Conservation (phyloP, 352 stramenopile genomes). For the Phytophthora pini region DNA sequence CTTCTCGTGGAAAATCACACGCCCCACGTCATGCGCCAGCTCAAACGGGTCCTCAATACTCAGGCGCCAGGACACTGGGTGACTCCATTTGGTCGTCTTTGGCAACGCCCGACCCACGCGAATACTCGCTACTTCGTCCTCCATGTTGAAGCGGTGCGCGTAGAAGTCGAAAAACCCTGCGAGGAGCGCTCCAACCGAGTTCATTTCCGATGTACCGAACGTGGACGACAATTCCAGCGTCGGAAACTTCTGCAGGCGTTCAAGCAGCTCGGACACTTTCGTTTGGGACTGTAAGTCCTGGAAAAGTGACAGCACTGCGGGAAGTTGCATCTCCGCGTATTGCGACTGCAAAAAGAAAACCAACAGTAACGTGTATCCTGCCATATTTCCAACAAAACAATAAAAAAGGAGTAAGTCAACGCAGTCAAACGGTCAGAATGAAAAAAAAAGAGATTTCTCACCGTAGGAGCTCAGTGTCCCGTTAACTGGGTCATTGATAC, state of each 20-base stretch:
- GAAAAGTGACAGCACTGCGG: conserved; percentile 54
- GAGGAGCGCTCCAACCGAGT: conserved; percentile 93
- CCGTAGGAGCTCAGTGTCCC: conserved; percentile 98
- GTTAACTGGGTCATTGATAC: conserved; percentile 97
- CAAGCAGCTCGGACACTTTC: conserved; percentile 86
- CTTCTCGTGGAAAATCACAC: conserved; percentile 79
- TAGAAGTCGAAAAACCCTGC: conserved; percentile 98
- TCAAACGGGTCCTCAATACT: conserved; percentile 91
- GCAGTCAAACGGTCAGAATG: too few relatives aligned
- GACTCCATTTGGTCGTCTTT: conserved; percentile 78
- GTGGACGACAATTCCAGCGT: conserved; percentile 48
- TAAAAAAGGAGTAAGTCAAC: too few relatives aligned
- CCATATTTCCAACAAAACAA: background rate
- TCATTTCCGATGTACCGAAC: conserved; percentile 72
- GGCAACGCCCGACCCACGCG: conserved; percentile 70
- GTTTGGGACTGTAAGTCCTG: conserved; percentile 87
- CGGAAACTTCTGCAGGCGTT: conserved; percentile 75
- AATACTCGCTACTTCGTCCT: conserved; percentile 94
- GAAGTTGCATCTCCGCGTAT: conserved; percentile 57
- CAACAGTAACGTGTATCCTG: conserved; percentile 96
- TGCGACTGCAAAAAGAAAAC: conserved; percentile 96
- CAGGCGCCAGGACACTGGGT: conserved; percentile 71
- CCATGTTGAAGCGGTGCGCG: conserved; percentile 95
- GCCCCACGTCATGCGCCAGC: conserved; percentile 75
- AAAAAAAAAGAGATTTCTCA: conserved; percentile 15